A percentile compares a stretch with the other conserved stretches of the same genome.
These are phyloP conservation scores for Paxillus involutus DNA, from an alignment of 768 basidiomycete species.

Conservation along the genomic window DNA sequence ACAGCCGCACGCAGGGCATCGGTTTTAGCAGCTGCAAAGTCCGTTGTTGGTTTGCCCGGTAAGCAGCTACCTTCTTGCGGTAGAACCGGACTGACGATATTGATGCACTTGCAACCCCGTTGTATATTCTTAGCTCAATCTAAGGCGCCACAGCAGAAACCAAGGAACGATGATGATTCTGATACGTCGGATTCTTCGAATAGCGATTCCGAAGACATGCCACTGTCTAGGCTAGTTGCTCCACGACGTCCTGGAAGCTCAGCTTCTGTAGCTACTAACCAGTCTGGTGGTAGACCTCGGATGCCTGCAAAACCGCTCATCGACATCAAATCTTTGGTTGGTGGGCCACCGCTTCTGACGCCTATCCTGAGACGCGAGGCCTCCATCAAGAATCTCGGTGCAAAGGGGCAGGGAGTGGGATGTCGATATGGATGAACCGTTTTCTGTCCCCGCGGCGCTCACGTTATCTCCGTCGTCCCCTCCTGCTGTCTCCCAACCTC, in stretches of 20 bases:
- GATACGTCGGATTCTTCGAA: constrained; percentile 33
- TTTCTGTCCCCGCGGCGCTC: constrained; percentile 28
- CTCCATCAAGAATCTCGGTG: constrained; percentile 23
- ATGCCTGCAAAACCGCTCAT: constrained; percentile 45
- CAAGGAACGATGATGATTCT: constrained; percentile 17
- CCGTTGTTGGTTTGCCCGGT: constrained; percentile 28
- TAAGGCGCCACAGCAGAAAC: constrained; percentile 1
- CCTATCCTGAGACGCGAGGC: constrained; percentile 30
- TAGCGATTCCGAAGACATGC: constrained; percentile 57
- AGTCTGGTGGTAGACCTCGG: constrained; percentile 26
- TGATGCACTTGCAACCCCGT: background rate
- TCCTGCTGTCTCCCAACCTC: constrained; percentile 17
- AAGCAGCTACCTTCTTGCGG: constrained; percentile 13
- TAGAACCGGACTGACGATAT: background rate
- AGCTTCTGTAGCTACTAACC: constrained; percentile 34
- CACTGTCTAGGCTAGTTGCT: constrained; percentile 59
- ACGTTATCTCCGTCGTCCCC: constrained; percentile 17
- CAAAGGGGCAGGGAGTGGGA: constrained; percentile 19
- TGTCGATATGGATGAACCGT: constrained; percentile 25
- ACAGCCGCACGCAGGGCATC: constrained; percentile 54
- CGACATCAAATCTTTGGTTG: constrained; percentile 31
- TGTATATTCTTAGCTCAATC: constrained; percentile 2
- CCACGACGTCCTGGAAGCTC: constrained; percentile 71
- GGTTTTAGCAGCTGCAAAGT: constrained; percentile 32
- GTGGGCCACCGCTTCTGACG: constrained; percentile 36